A percentile compares a stretch with the other conserved stretches of the same genome.
phyloP scores from a whole-genome alignment of 441 rosid genomes.

The Populus hybrid region DNA sequence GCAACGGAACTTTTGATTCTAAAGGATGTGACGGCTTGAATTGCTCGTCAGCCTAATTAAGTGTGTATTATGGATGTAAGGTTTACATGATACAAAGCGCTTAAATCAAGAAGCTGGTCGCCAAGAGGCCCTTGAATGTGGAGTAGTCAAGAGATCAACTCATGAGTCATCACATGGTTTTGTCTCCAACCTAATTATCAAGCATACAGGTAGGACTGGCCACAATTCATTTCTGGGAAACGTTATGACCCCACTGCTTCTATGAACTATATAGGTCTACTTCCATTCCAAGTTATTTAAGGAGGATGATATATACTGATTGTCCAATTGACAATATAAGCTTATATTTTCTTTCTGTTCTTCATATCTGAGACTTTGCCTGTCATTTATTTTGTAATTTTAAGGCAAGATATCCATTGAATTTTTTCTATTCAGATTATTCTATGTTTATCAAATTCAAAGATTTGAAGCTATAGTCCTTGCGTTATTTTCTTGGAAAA shows the following conservation, averaged over 20 bases:
- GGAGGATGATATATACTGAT: background rate
- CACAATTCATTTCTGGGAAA: background rate
- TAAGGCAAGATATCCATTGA: background rate
- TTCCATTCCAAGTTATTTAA: too few relatives aligned
- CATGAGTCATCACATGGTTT: slow-evolving; percentile 17
- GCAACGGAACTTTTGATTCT: background rate
- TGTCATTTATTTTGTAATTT: background rate
- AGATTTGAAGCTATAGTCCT: background rate
- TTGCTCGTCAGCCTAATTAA: background rate
- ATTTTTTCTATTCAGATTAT: background rate
- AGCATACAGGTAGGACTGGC: background rate
- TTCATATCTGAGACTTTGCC: background rate
- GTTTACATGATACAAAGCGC: background rate
- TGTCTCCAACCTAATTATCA: slow-evolving; percentile 11
- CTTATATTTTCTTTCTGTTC: background rate
- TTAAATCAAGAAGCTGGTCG: background rate
- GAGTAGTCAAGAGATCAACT: background rate
- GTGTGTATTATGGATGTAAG: background rate
- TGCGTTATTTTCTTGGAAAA: background rate
- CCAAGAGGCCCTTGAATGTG: slow-evolving; percentile 4
- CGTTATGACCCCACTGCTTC: background rate
- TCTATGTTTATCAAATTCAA: background rate
- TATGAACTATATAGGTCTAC: background rate
- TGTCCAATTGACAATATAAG: background rate
- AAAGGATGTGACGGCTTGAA: background rate